phyloP scores from a whole-genome alignment of 1,284 basidiomycete species.

The Chondrostereum purpureum region DNA sequence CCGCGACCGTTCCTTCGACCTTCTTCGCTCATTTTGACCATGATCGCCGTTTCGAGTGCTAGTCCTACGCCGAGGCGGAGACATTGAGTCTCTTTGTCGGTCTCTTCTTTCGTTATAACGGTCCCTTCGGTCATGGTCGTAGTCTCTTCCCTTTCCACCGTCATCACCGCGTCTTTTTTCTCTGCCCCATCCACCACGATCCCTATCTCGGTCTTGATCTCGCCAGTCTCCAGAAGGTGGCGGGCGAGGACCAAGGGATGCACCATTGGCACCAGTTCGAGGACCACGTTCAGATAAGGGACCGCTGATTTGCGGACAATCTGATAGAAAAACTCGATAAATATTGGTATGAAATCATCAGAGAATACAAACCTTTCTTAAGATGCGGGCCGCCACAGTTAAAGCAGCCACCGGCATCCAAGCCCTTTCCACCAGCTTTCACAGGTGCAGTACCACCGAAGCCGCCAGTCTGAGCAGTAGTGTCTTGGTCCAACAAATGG shows the following conservation, averaged over 20 bases:
- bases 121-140: no score
- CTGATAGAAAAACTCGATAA: slow-evolving; percentile 65
- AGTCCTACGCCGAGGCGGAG: no score
- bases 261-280: slow-evolving; percentile 45
- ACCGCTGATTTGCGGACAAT: slow-evolving; percentile 25
- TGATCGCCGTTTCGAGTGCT: no score
- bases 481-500: slow-evolving; percentile 93
- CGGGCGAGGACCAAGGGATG: slow-evolving; percentile 31
- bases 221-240: slow-evolving; percentile 22
- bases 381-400: slow-evolving; percentile 86
- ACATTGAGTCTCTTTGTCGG: no score
- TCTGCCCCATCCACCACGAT: slow-evolving; percentile 16
- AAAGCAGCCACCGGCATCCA: slow-evolving; percentile 75
- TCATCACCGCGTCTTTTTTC: no score
- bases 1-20: no score
- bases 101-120: no score
- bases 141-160: no score
- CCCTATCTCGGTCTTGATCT: slow-evolving; percentile 37
- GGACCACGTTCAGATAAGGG: slow-evolving; percentile 30
- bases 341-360: slow-evolving; percentile 3
- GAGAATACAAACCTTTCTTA: slow-evolving; percentile 62
- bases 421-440: slow-evolving; percentile 50
- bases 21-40: no score
- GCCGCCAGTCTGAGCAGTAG: slow-evolving; percentile 56
- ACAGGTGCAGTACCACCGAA: slow-evolving; percentile 61